phyloP scores from a whole-genome alignment of 129 eudicot species.

The Flaveria brownii region DNA sequence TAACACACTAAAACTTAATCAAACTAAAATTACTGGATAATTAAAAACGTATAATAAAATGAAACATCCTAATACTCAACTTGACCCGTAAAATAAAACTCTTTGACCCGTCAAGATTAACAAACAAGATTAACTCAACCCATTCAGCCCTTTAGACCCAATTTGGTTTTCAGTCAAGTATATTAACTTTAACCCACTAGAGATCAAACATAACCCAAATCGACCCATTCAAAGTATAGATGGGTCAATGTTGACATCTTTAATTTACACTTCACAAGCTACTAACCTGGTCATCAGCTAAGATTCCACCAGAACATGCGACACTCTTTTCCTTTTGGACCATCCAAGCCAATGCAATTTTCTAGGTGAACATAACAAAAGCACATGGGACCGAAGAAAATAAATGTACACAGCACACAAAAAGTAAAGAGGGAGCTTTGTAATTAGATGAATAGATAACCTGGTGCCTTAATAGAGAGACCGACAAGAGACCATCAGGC shows the following conservation, averaged over 20 bases:
- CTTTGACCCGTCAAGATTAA: too few species aligned
- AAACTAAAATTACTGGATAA: too few species aligned
- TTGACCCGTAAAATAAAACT: too few species aligned
- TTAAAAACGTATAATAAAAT: too few species aligned
- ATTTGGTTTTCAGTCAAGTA: background rate
- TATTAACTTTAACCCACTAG: background rate
- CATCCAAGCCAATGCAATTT: constrained; percentile 96
- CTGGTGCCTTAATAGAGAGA: constrained; percentile 92
- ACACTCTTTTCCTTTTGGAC: constrained; percentile 64
- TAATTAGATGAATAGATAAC: constrained; percentile 38
- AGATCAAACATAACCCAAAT: constrained; percentile 4
- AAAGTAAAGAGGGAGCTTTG: constrained; percentile 1
- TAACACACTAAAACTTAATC: too few species aligned
- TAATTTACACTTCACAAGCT: constrained; percentile 9
- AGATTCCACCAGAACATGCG: constrained; percentile 80
- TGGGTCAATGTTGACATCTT: constrained; percentile 7
- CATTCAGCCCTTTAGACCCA: background rate
- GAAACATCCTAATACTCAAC: too few species aligned
- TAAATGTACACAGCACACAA: background rate
- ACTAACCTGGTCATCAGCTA: constrained; percentile 93
- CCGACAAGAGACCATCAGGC: constrained; percentile 72
- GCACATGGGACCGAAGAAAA: constrained; percentile 6
- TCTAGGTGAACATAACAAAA: constrained; percentile 46
- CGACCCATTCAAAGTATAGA: background rate
- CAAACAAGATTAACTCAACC: too few species aligned